Conservation (phyloP, 2,329 filamentous ascomycete genomes). For the Ascochyta viciae-villosae region DNA sequence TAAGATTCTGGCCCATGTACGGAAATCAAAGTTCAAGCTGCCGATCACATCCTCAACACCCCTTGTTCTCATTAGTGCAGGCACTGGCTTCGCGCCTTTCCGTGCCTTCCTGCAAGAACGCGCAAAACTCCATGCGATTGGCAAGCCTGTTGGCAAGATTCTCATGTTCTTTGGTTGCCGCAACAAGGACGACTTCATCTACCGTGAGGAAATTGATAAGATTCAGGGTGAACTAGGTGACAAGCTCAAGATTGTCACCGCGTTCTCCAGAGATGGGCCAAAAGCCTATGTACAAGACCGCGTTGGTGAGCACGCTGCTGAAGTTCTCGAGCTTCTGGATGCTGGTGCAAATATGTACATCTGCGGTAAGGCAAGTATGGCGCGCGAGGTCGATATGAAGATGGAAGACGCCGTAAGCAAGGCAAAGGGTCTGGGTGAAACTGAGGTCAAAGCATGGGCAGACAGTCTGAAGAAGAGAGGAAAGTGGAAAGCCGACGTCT, state of each 20-base stretch:
- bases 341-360: constrained; percentile 52
- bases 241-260: constrained; percentile 34
- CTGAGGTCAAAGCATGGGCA: constrained; percentile 55
- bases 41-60: constrained; percentile 53
- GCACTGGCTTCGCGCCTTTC: constrained; percentile 47
- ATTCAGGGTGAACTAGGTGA: constrained; percentile 29
- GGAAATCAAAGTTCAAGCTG: constrained; percentile 56
- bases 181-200: constrained; percentile 43
- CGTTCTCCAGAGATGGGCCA: constrained; percentile 30
- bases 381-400: constrained; percentile 50
- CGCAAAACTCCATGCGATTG: constrained; percentile 41
- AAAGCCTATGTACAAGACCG: constrained; percentile 52
- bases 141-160: constrained; percentile 39
- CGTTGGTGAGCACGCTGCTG: constrained; percentile 36
- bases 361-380: constrained; percentile 51
- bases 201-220: constrained; percentile 35
- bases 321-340: constrained; percentile 47
- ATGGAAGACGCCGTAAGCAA: constrained; percentile 49
- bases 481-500: constrained; percentile 64
- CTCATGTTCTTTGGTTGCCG: constrained; percentile 46
- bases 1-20: constrained; percentile 50
- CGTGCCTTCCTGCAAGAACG: constrained; percentile 45
- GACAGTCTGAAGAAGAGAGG: constrained; percentile 57
- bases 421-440: constrained; percentile 50
- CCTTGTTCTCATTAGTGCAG: constrained; percentile 54